Conservation (phyloP, 169 alveolate genomes). For the Babesia sp. region DNA sequence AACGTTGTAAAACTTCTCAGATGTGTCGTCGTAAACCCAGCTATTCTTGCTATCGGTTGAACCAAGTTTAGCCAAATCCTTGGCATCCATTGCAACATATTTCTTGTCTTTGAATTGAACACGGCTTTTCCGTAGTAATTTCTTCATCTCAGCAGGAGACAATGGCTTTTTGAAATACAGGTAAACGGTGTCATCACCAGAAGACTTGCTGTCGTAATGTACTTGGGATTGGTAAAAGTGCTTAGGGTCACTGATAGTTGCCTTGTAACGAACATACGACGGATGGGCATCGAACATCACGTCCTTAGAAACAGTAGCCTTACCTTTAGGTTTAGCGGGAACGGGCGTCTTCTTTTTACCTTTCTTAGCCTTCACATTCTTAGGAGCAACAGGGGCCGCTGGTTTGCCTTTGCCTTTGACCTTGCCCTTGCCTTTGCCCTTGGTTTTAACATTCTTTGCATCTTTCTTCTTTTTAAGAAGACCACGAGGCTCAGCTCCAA, state of each 20-base stretch:
- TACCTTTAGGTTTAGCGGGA: background rate
- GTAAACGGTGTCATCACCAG: background rate
- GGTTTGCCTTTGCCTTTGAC: background rate
- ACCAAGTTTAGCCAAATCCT: constrained; percentile 11
- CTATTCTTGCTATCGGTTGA: background rate
- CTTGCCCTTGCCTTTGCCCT: background rate
- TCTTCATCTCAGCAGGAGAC: background rate
- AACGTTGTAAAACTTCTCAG: background rate
- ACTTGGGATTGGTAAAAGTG: constrained; percentile 27
- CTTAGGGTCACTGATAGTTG: constrained; percentile 4
- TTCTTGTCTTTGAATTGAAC: background rate
- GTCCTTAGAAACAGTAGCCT: background rate
- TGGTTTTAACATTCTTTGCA: constrained; percentile 5
- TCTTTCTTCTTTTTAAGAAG: background rate
- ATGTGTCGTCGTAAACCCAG: constrained; percentile 20
- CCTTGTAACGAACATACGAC: constrained; percentile 11
- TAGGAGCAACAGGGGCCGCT: background rate
- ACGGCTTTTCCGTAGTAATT: background rate
- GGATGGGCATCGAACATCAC: background rate
- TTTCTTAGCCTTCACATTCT: background rate
- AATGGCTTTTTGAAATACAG: constrained; percentile 24
- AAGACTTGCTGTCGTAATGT: background rate
- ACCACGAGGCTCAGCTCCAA: background rate
- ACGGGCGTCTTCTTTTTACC: background rate
- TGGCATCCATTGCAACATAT: background rate